These are phyloP conservation scores for Stropharia rugosoannulata DNA, from an alignment of 768 basidiomycete genomes.

Conservation along the genomic window DNA sequence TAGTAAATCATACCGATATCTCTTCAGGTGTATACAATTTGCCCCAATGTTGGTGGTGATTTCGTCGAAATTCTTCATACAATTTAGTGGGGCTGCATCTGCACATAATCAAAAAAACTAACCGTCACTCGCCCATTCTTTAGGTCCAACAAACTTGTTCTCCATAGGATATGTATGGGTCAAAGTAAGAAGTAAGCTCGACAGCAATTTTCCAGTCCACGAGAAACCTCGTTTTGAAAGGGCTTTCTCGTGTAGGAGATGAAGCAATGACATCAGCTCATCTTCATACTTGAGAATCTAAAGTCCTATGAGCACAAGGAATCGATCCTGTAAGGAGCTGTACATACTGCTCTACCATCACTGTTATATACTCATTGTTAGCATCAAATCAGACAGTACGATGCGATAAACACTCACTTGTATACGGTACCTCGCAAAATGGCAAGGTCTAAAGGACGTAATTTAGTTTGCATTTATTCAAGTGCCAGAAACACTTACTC, in stretches of 20 bases:
- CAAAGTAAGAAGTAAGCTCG: constrained; percentile 68
- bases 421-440: constrained; percentile 79
- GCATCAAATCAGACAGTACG: not conserved
- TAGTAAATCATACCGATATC: constrained; percentile 52
- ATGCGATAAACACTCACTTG: constrained; percentile 48
- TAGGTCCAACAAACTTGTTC: constrained; percentile 76
- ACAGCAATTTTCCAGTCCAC: constrained; percentile 76
- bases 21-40: constrained; percentile 71
- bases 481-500: constrained; percentile 49
- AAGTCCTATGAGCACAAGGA: constrained; percentile 1
- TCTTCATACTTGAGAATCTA: constrained; percentile 67
- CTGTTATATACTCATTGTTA: constrained; percentile 23
- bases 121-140: constrained; percentile 78
- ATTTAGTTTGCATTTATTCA: not conserved
- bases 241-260: constrained; percentile 65
- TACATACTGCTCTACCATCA: constrained; percentile 61
- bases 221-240: constrained; percentile 81
- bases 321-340: not conserved
- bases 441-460: constrained; percentile 52
- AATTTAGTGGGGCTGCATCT: not conserved
- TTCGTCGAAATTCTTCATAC: constrained; percentile 58
- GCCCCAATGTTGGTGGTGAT: constrained; percentile 80
- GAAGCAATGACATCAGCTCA: constrained; percentile 58
- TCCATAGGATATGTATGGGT: constrained; percentile 82
- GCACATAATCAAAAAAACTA: constrained; percentile 2